A percentile compares a stretch with the other conserved stretches of the same genome.
Conservation (phyloP, 306 rosid species). For the Aeschynomene evenia region DNA sequence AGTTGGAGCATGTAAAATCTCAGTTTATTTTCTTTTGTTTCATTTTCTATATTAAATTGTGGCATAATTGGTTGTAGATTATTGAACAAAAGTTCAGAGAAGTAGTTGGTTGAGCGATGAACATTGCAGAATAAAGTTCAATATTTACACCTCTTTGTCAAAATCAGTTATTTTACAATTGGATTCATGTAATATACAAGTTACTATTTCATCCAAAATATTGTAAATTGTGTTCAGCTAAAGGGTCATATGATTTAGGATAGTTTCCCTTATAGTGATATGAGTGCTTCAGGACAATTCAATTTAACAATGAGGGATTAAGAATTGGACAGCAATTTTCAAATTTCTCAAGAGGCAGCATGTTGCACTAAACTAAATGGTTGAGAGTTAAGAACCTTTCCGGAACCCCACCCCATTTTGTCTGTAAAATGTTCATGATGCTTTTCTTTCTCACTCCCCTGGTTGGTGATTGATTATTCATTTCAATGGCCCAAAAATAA, state of each 20-base stretch:
- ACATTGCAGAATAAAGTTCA: neutral
- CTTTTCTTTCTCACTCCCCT: neutral
- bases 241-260: neutral
- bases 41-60: no score
- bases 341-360: slow-evolving; percentile 3
- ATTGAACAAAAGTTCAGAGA: neutral
- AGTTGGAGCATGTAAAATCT: neutral
- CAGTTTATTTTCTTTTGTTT: neutral
- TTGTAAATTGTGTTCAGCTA: neutral
- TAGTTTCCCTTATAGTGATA: neutral
- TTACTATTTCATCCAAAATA: neutral
- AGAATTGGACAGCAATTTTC: slow-evolving; percentile 1
- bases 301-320: slow-evolving; percentile 7
- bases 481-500: neutral
- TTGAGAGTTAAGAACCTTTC: neutral
- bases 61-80: neutral
- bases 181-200: neutral
- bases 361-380: slow-evolving; percentile 20
- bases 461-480: neutral
- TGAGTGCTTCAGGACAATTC: neutral
- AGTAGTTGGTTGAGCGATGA: neutral
- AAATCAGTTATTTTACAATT: neutral
- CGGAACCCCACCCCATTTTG: neutral
- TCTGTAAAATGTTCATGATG: neutral
- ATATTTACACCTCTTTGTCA: neutral